These are phyloP conservation scores for Porogramme epimiltina DNA, from an alignment of 1,284 basidiomycete genomes.

Conservation along the genomic window DNA sequence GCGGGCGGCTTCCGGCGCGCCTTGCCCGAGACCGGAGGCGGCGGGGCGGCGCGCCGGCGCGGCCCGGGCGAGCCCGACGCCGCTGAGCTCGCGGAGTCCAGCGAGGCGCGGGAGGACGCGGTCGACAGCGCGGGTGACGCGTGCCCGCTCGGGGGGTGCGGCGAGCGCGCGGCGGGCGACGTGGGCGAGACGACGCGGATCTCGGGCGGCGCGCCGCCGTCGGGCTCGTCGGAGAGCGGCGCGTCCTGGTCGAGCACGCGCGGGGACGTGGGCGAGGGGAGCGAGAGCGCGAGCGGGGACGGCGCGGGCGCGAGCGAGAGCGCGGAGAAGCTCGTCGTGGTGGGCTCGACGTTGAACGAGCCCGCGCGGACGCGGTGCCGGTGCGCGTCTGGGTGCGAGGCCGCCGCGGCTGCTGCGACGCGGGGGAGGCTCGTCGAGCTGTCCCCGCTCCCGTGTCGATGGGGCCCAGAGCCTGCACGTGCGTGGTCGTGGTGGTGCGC, in stretches of 20 bases:
- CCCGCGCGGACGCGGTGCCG: conserved; percentile 33
- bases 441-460: conserved; percentile 44
- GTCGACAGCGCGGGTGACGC: neutral
- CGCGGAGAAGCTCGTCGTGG: conserved; percentile 20
- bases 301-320: conserved; percentile 5
- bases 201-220: conserved; percentile 12
- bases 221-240: too few species aligned
- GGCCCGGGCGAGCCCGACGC: conserved; percentile 10
- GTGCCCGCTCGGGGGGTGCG: neutral
- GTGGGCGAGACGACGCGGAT: conserved; percentile 20
- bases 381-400: neutral
- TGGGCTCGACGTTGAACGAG: conserved; percentile 35
- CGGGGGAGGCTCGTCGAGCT: conserved; percentile 52
- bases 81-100: conserved; percentile 4
- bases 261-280: conserved; percentile 1
- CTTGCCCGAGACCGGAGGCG: conserved; percentile 47
- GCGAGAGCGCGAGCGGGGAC: neutral
- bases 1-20: conserved; percentile 64
- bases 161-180: conserved; percentile 5
- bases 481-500: neutral
- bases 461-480: conserved; percentile 5
- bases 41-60: conserved; percentile 45
- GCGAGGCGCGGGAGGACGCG: too few species aligned
- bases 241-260: conserved; percentile 16
- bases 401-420: conserved; percentile 37